These are phyloP conservation scores for Thinopyrum elongatum DNA, from an alignment of 176 grass and related monocot species.

Conservation along the genomic window DNA sequence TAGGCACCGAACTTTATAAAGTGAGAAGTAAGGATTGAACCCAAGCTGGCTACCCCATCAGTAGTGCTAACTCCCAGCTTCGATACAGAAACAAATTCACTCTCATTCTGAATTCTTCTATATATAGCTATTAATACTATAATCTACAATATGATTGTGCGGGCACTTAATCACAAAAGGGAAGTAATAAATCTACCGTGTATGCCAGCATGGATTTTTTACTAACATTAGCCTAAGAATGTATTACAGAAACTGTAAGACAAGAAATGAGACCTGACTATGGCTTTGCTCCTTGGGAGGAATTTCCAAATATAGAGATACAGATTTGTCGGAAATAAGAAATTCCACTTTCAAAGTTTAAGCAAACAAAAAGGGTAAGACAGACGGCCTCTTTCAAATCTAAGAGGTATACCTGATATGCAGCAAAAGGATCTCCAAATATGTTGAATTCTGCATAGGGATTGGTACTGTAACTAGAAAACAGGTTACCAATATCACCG, in stretches of 20 bases:
- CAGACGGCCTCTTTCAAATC: neutral
- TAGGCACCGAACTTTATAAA: no score
- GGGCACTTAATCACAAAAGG: neutral
- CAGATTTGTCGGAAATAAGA: neutral
- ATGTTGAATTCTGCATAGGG: constrained; percentile 89
- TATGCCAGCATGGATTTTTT: neutral
- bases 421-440: constrained; percentile 87
- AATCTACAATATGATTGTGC: neutral
- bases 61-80: neutral
- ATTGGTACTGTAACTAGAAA: constrained; percentile 62
- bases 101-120: neutral
- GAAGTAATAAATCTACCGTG: neutral
- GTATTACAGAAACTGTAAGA: neutral
- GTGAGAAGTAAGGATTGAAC: no score
- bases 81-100: neutral
- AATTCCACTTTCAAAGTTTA: neutral
- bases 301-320: neutral
- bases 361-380: neutral
- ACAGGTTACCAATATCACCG: constrained; percentile 79
- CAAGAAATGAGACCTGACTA: neutral
- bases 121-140: neutral
- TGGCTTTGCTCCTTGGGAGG: neutral
- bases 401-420: constrained; percentile 63
- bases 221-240: neutral
- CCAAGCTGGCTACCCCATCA: no score